Conservation (phyloP, 441 rosid species). For the Iberis amara region DNA sequence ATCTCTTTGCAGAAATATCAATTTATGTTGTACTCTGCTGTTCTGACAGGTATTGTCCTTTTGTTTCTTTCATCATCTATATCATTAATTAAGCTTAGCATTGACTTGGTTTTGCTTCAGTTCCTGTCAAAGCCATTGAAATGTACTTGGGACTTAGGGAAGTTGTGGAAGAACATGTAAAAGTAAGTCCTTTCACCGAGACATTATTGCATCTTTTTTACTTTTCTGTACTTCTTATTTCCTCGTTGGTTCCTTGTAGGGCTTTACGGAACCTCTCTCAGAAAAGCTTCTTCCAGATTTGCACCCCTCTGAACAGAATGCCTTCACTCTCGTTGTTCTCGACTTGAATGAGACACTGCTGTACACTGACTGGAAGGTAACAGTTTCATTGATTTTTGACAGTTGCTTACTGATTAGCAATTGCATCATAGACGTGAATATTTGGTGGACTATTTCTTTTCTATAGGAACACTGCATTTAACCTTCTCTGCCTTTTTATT, state of each 20-base stretch:
- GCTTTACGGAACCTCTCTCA: constrained; percentile 83
- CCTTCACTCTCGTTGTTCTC: constrained; percentile 87
- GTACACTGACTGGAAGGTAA: constrained; percentile 91
- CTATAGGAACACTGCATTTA: too few relatives aligned
- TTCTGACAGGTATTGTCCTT: constrained; percentile 50
- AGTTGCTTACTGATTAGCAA: neutral
- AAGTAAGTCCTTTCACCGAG: constrained; percentile 36
- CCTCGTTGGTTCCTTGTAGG: constrained; percentile 35
- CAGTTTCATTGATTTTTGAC: neutral
- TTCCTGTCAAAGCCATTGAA: constrained; percentile 67
- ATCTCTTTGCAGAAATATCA: constrained; percentile 50
- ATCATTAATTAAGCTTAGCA: constrained; percentile 12
- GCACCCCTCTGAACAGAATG: constrained; percentile 79
- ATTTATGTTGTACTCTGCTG: constrained; percentile 52
- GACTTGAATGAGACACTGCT: constrained; percentile 94
- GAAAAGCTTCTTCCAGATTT: constrained; percentile 95
- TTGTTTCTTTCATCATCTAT: neutral
- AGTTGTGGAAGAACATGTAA: constrained; percentile 64
- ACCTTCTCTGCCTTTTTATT: constrained; percentile 7
- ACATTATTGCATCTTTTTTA: constrained; percentile 7
- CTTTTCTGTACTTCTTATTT: neutral
- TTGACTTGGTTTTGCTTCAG: constrained; percentile 36
- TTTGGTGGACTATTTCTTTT: neutral
- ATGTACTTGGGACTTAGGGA: constrained; percentile 79
- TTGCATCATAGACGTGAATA: constrained; percentile 3